Conservation (phyloP, 495 filamentous ascomycete genomes). For the Schizothecium vesticola region DNA sequence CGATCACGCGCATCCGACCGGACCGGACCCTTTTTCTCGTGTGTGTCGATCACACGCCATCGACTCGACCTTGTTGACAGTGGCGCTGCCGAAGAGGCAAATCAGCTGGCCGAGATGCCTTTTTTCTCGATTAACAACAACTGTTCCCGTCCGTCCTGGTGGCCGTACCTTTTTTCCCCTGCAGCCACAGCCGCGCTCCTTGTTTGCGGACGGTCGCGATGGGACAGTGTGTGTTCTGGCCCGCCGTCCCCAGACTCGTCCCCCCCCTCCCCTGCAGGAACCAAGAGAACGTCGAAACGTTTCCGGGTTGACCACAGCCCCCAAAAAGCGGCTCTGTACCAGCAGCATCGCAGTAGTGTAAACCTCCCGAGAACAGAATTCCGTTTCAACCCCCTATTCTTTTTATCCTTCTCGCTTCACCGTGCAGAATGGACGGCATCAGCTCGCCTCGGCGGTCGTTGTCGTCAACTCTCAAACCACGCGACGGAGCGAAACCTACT, state of each 20-base stretch:
- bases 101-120: background rate
- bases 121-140: background rate
- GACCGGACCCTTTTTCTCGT: background rate
- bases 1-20: background rate
- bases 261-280: background rate
- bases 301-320: background rate
- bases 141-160: background rate
- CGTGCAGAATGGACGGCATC: background rate
- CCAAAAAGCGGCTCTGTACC: background rate
- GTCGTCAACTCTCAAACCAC: background rate
- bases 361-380: background rate
- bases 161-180: background rate
- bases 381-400: background rate
- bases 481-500: background rate
- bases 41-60: constrained; percentile 3
- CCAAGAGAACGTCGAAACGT: background rate
- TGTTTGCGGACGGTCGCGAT: background rate
- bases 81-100: constrained; percentile 6
- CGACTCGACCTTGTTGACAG: background rate
- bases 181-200: background rate
- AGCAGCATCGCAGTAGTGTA: background rate
- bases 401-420: background rate
- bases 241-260: background rate
- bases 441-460: background rate
- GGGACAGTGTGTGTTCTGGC: background rate